phyloP scores from a whole-genome alignment of 768 basidiomycete genomes.

The Collybiopsis luxurians region DNA sequence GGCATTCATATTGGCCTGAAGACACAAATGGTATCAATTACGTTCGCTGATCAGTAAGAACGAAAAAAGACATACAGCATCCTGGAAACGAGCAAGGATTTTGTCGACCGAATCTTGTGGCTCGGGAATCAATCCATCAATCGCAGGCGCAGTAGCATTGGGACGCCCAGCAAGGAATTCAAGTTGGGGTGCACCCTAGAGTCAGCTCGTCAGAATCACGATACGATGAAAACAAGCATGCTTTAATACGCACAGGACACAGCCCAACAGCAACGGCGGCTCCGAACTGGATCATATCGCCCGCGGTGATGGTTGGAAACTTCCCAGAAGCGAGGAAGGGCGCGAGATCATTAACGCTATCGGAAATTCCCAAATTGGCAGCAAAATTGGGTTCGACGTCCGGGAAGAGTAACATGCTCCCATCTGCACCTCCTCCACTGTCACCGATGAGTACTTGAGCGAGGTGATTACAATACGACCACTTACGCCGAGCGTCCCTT shows the following conservation, averaged over 20 bases:
- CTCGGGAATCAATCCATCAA: conserved; percentile 31
- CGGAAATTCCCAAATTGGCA: conserved; percentile 12
- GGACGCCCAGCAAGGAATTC: conserved; percentile 35
- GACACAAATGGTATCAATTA: not conserved
- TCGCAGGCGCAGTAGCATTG: conserved; percentile 23
- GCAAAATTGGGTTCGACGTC: conserved; percentile 18
- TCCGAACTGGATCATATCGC: conserved; percentile 27
- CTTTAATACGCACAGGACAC: conserved; percentile 30
- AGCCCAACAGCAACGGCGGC: conserved; percentile 32
- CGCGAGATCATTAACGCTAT: conserved; percentile 14
- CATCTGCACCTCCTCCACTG: conserved; percentile 30
- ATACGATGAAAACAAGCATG: conserved; percentile 13
- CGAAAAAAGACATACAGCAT: conserved; percentile 16
- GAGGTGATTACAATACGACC: not conserved
- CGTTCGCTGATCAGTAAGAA: not conserved
- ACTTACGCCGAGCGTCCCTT: not conserved
- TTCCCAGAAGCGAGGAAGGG: conserved; percentile 7
- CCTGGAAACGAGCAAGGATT: conserved; percentile 28
- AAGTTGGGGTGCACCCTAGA: conserved; percentile 28
- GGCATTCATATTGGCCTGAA: conserved; percentile 22
- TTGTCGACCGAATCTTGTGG: conserved; percentile 24
- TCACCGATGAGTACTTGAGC: not conserved
- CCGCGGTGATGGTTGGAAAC: conserved; percentile 1
- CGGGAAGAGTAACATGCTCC: conserved; percentile 26
- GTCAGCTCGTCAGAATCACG: not conserved